Conservation (phyloP, 2,329 filamentous ascomycete genomes). For the Penicillium sp. region DNA sequence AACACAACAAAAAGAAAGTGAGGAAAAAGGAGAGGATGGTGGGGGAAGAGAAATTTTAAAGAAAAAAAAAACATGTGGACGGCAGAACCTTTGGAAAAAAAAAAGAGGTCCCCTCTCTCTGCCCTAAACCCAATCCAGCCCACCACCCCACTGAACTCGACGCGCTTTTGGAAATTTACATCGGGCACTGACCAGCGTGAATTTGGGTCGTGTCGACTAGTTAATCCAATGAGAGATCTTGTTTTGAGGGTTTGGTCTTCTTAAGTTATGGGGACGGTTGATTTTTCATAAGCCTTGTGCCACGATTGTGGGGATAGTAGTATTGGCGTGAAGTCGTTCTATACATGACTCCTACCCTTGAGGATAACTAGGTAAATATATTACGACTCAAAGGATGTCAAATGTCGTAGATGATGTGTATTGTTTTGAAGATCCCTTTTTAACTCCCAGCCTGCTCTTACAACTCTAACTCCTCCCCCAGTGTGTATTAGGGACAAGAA, state of each 20-base stretch:
- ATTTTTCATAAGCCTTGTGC: neutral
- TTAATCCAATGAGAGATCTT: neutral
- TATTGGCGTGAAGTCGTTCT: no score
- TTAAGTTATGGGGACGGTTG: neutral
- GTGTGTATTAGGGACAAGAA: neutral
- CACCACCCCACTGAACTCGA: neutral
- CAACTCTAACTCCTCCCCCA: neutral
- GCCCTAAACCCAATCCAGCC: no score
- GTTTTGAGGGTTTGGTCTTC: no score
- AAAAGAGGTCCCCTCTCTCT: no score
- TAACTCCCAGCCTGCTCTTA: neutral
- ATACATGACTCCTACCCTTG: neutral
- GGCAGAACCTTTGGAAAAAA: conserved; percentile 17
- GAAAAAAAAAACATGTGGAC: conserved; percentile 9
- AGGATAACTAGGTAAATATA: neutral
- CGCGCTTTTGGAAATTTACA: neutral
- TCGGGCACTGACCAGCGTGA: neutral
- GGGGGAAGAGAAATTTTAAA: conserved; percentile 13
- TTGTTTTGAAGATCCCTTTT: neutral
- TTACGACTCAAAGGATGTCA: neutral
- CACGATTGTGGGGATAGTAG: no score
- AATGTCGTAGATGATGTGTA: neutral
- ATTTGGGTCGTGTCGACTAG: neutral
- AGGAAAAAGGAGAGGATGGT: conserved; percentile 19
- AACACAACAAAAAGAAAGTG: conserved; percentile 23